phyloP scores from a whole-genome alignment of 192 early-diverging fungal genomes.

The Backusella mclennaniae region DNA sequence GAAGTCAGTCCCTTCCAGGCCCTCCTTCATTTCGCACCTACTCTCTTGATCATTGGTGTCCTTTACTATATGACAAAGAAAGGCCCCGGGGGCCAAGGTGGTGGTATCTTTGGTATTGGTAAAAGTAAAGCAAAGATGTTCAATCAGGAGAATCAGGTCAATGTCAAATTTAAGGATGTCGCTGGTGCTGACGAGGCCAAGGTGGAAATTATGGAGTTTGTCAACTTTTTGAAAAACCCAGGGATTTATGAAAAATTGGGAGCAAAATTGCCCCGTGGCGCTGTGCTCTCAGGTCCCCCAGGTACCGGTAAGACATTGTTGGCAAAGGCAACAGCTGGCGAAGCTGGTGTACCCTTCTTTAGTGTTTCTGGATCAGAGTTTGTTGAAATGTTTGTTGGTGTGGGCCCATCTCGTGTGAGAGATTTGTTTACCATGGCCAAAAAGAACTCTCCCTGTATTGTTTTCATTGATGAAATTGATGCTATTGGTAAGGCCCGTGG shows the following conservation, averaged over 20 bases:
- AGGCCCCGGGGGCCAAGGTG: slow-evolving; percentile 56
- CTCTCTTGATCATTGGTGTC: slow-evolving; percentile 83
- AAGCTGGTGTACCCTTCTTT: slow-evolving; percentile 96
- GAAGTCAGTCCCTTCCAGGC: slow-evolving; percentile 73
- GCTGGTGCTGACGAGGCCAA: slow-evolving; percentile 99
- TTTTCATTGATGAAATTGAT: slow-evolving; percentile 99
- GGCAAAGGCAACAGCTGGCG: slow-evolving; percentile 98
- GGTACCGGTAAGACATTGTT: slow-evolving; percentile 97
- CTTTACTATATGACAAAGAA: slow-evolving; percentile 85
- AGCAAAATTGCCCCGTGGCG: slow-evolving; percentile 98
- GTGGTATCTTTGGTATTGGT: slow-evolving; percentile 94
- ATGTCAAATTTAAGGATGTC: slow-evolving; percentile 98
- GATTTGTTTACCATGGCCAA: slow-evolving; percentile 96
- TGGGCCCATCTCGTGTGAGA: slow-evolving; percentile 88
- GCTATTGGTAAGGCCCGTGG: slow-evolving; percentile 99
- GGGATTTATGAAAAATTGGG: slow-evolving; percentile 86
- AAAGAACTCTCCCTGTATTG: slow-evolving; percentile 97
- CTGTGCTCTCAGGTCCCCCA: slow-evolving; percentile 87
- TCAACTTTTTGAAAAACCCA: slow-evolving; percentile 97
- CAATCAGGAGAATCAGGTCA: slow-evolving; percentile 94
- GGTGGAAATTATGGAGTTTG: slow-evolving; percentile 99
- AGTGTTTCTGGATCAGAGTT: slow-evolving; percentile 98
- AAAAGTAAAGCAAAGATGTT: slow-evolving; percentile 96
- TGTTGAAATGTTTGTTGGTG: slow-evolving; percentile 99
- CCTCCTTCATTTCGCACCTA: slow-evolving; percentile 89